phyloP scores from a whole-genome alignment of 805 yeast genomes.

The Cyberlindnera maclurae region DNA sequence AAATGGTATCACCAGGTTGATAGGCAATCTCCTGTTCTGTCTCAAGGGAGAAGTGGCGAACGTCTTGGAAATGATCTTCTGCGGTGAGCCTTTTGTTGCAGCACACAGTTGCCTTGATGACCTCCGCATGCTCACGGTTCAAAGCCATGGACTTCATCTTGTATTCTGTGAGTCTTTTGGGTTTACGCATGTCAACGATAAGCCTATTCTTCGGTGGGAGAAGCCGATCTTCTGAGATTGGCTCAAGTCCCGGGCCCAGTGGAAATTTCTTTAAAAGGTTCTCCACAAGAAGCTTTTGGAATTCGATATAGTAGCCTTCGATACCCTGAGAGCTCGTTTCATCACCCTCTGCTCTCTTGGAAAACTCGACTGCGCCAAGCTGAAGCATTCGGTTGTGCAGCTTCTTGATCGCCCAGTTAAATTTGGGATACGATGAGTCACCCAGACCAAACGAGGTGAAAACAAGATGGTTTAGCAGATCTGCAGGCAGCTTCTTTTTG shows the following conservation, averaged over 20 bases:
- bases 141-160: conserved; percentile 25
- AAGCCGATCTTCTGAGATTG: conserved; percentile 28
- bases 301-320: conserved; percentile 71
- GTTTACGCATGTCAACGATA: conserved; percentile 22
- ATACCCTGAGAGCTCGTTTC: conserved; percentile 72
- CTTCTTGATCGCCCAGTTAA: conserved; percentile 82
- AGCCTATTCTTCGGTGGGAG: conserved; percentile 32
- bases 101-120: conserved; percentile 37
- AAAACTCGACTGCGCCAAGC: conserved; percentile 70
- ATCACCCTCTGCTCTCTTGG: conserved; percentile 81
- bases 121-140: conserved; percentile 22
- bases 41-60: conserved; percentile 43
- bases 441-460: conserved; percentile 86
- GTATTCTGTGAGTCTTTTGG: conserved; percentile 26
- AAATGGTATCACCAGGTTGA: conserved; percentile 75
- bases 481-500: conserved; percentile 53
- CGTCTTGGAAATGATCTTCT: conserved; percentile 82
- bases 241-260: conserved; percentile 22
- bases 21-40: conserved; percentile 28
- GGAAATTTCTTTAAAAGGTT: conserved; percentile 31
- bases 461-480: conserved; percentile 51
- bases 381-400: conserved; percentile 72
- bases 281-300: conserved; percentile 48
- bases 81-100: conserved; percentile 59
- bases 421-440: conserved; percentile 85